Evolutionary conservation across 108 stramenopile genomes (phyloP), one percentile per base, ranked within the genome.

Genomic region (Cyclotella distinguenda): DNA sequence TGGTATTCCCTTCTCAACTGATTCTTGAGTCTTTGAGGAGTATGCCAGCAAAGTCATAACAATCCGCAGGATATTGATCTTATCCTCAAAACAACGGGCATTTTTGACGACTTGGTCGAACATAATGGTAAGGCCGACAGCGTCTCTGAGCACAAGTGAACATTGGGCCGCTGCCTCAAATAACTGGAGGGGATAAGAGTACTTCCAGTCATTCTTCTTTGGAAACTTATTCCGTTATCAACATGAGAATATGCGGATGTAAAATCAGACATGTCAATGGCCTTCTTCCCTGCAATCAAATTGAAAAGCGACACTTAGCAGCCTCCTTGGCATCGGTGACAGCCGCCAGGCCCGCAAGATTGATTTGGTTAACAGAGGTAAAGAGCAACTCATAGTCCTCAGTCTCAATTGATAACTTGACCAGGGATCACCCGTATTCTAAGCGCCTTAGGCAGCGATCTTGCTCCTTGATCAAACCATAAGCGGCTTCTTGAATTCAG

Each of bases 81-180:
- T 71, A 34, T 71, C 70, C 16, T 60, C 44, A 47, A 71, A 64
- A 38, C 62, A 64, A 0, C 23, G n/a, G 7, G 50, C 70, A 64
- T 31, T 9, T 10, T 30, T 34, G 19, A 54, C 0, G 0, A 71
- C 57, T 53, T 64, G 46, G 12, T 23, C 4, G 22, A 19, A 42
- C 5, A 71, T 26, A 19, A 45, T 7, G 3, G 19, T n/a, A 8
- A 65, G 15, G 4, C 16, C 3, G 2, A 15, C 49, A 35, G 28
- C 22, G 6, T 71, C 47, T 23, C 55, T 62, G 22, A 22, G 39
- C 6, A 33, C 47, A 21, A 55, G 32, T 31, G 62, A 39, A 16
- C 61, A 27, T 21, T 71, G 30, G 12, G 64, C 16, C n/a, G 66
- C 55, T 15, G n/a, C 13, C 18, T 73, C 53, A 22, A 49, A 73